phyloP scores from a whole-genome alignment of 2,329 filamentous ascomycete species.

The Penicillium vulpinum region DNA sequence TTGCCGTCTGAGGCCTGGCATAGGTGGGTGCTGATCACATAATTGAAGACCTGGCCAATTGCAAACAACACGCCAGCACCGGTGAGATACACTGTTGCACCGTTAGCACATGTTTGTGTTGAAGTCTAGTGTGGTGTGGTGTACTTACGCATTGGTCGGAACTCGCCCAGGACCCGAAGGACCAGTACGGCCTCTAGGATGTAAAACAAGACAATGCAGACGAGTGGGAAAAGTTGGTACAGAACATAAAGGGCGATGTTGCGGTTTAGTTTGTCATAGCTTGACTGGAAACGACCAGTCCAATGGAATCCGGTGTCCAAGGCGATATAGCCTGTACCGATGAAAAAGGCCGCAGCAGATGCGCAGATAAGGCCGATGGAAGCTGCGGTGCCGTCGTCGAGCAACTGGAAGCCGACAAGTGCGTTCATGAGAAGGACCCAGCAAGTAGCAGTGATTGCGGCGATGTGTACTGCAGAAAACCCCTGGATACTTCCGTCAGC shows the following conservation, averaged over 20 bases:
- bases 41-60: conserved; percentile 93
- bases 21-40: conserved; percentile 86
- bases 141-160: conserved; percentile 76
- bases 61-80: conserved; percentile 79
- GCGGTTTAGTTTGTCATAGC: conserved; percentile 58
- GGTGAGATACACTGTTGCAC: conserved; percentile 65
- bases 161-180: conserved; percentile 80
- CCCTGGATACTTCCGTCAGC: conserved; percentile 53
- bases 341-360: conserved; percentile 71
- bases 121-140: neutral
- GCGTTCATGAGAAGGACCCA: conserved; percentile 94
- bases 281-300: conserved; percentile 74
- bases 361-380: conserved; percentile 73
- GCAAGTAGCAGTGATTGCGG: conserved; percentile 79
- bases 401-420: conserved; percentile 84
- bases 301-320: conserved; percentile 88
- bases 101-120: conserved; percentile 10
- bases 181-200: conserved; percentile 82
- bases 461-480: conserved; percentile 88
- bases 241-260: conserved; percentile 89
- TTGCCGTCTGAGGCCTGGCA: conserved; percentile 79
- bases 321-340: conserved; percentile 93
- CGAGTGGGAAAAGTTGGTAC: conserved; percentile 83
- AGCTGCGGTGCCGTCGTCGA: conserved; percentile 87
- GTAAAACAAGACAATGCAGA: conserved; percentile 88